Conservation (phyloP, 225 moss, liverwort and hornwort species). For the Sphagnum tenellum region DNA sequence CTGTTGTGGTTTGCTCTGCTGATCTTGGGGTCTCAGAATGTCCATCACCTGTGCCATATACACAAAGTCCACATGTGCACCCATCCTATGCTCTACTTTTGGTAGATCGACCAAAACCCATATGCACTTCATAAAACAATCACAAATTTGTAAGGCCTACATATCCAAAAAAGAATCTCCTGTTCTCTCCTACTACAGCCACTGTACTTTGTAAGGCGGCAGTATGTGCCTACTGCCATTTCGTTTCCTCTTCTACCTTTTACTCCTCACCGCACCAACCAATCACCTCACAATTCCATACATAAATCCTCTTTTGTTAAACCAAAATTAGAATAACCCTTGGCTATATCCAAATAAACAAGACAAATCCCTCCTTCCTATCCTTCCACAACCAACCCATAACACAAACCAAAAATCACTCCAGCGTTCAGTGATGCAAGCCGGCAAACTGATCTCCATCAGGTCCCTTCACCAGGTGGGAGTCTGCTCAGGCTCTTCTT, state of each 20-base stretch:
- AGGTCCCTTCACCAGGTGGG: slow-evolving; percentile 29
- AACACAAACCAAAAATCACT: neutral
- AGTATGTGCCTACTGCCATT: slow-evolving; percentile 5
- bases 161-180: slow-evolving; percentile 1
- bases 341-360: neutral
- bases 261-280: too few relatives aligned
- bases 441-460: neutral
- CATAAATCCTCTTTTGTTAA: neutral
- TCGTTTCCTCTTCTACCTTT: neutral
- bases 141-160: slow-evolving; percentile 4
- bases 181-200: slow-evolving; percentile 1
- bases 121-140: too few relatives aligned
- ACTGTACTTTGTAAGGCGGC: neutral
- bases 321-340: neutral
- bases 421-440: neutral
- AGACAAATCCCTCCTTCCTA: neutral
- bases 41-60: too few relatives aligned
- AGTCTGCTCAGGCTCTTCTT: slow-evolving; percentile 55
- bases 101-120: too few relatives aligned
- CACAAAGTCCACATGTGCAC: too few relatives aligned
- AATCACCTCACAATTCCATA: neutral
- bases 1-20: too few relatives aligned
- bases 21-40: too few relatives aligned
- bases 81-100: too few relatives aligned
- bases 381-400: slow-evolving; percentile 1